Base-by-base conservation (phyloP, 495 filamentous ascomycete genomes). In the Hypoxylon cercidicola region DNA sequence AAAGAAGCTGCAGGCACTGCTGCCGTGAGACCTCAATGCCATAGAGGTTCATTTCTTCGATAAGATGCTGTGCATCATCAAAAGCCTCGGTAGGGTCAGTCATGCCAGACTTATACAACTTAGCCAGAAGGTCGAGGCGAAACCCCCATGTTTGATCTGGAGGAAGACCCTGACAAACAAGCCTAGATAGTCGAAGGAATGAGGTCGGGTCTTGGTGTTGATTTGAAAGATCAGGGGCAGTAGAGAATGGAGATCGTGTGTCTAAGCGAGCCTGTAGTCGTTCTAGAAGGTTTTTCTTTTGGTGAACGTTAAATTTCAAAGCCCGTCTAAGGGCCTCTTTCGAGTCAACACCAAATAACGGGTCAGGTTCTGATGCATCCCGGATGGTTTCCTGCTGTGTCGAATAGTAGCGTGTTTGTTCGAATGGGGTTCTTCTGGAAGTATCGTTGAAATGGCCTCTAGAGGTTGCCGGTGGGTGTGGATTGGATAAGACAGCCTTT, bases 1-100 rank as follows among this genome's bases (percentile, higher is more conserved):
- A 67, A 9, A 79, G 43, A 18, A 83, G 70, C 23, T 71, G 60
- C 1, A 77, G 37, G 34, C 55, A 72, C 20, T 71, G 64, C 47
- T 71, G 55, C 50, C 67, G 71, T 62, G 73, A 71, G 64, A 73
- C 61, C 60, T 58, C 64, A 73, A 74, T 58, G 59, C 65, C 62
- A 69, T 59, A 64, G 45, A 70, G 21, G 60, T 49, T 25, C 47
- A 79, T 40, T 15, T 72, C 74, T n/a, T 68, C 41, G 40, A 77
- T 20, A 0, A 75, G 60, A 4, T 45, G 16, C 30, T 40, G 41
- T 10, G 69, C 35, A 21, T 54, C 30, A 11, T 20, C 3, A n/a
- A 70, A 13, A 9, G 39, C 25, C 25, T 34, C 13, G 13, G 41
- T 6, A 20, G 43, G 6, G 8, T 13, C 13, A 8, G 23, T 1